Evolutionary conservation across 768 basidiomycete species (phyloP), one percentile per base, ranked within the genome.

Genomic region (Clavulina sp.): DNA sequence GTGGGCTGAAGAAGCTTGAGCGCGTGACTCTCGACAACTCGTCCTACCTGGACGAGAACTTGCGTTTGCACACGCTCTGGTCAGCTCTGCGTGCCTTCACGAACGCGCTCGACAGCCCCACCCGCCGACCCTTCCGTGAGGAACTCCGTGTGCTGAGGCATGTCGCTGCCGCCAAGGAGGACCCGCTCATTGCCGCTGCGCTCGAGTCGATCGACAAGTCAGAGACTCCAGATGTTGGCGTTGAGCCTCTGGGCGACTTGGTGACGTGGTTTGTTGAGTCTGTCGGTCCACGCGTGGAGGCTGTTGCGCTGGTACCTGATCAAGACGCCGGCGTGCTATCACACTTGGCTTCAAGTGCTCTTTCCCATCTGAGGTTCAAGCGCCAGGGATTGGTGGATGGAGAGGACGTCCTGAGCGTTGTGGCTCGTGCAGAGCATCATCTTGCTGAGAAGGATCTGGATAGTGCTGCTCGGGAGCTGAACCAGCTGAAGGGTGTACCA

Each of bases 361-460:
- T 95, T 48, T 81, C 84, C 7, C 68, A 74, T 36, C 72, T 95
- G 57, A 70, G 78, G 51, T 93, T 97, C 70, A 77, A 76, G 63
- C 72, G 83, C 56, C 77, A 78, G 18, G 91, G 92, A 0, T 68
- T 85, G 48, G 81, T 69, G 13, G 69, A 77, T 36, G 92, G 92
- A 2, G 67, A 75, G 50, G 93, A 97, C 62, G 84, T 91, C 30
- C 68, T 87, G 52, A 88, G 84, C 59, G 81, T 88, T 52, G 63
- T 99, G 32, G 79, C 91, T 3, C 70, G 95, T 46, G 91, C 91
- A 4, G 87, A 95, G 67, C 79, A 84, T 63, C 76, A 85, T 64
- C 65, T 97, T 61, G 81, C 81, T 54, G 86, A 92, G 69, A 91
- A 95, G 71, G 88, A 96, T 61, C 66, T 99, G 53, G 93, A 92